Evolutionary conservation across 2,329 filamentous ascomycete genomes (phyloP).

Genomic region (Nothopassalora personata): DNA sequence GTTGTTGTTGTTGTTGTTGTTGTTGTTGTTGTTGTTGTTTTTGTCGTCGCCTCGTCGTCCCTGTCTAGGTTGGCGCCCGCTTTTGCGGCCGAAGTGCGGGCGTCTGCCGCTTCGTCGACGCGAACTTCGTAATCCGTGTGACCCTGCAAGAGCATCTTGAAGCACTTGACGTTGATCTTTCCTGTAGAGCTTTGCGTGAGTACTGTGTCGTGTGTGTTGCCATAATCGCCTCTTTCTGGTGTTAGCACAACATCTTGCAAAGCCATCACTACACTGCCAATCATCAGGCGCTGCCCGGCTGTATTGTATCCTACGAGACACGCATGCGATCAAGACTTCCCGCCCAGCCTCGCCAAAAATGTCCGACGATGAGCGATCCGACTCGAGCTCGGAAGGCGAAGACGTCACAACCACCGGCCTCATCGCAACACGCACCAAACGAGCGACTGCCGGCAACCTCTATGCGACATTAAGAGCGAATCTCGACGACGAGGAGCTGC

Average conservation of each 20-base stretch:
- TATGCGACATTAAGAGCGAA: constrained; percentile 72
- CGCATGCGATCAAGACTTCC: not conserved
- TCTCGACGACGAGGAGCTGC: constrained; percentile 38
- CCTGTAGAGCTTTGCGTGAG: too few relatives aligned
- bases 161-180: not conserved
- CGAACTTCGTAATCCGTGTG: not conserved
- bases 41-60: too few relatives aligned
- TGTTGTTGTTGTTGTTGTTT: too few relatives aligned
- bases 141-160: not conserved
- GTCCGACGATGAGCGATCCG: constrained; percentile 22
- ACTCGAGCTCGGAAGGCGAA: constrained; percentile 21
- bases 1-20: too few relatives aligned
- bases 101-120: not conserved
- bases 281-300: too few relatives aligned
- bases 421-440: constrained; percentile 66
- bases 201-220: too few relatives aligned
- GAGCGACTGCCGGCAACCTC: constrained; percentile 77
- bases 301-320: too few relatives aligned
- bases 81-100: not conserved
- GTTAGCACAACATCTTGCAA: too few relatives aligned
- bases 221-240: too few relatives aligned
- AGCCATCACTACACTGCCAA: too few relatives aligned
- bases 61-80: too few relatives aligned
- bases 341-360: constrained; percentile 10
- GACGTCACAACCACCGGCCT: constrained; percentile 45